A percentile compares a stretch with the other conserved stretches of the same genome.
Evolutionary conservation across 2,329 filamentous ascomycete species (phyloP).

Genomic region (Leptographium wingfieldii): DNA sequence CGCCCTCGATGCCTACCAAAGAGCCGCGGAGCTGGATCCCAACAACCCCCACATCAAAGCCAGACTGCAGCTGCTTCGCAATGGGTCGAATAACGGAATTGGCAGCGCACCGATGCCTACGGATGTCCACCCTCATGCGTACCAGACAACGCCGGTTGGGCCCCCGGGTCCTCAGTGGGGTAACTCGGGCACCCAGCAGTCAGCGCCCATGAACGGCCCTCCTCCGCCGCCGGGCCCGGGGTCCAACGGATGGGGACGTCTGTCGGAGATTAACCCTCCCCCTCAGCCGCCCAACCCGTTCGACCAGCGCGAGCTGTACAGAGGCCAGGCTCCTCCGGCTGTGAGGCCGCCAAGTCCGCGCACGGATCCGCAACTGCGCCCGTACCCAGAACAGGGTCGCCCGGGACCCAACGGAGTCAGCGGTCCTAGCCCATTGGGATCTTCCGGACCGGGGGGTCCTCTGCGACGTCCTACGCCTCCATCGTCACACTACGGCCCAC

Average conservation of each 20-base stretch:
- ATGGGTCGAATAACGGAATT: conserved; percentile 60
- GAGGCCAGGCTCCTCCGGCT: conserved; percentile 44
- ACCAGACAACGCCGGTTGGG: conserved; percentile 73
- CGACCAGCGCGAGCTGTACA: conserved; percentile 61
- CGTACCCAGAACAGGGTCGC: conserved; percentile 56
- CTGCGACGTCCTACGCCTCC: conserved; percentile 41
- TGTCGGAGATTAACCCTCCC: conserved; percentile 67
- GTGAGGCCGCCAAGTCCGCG: conserved; percentile 66
- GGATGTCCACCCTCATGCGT: conserved; percentile 90
- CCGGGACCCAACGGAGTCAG: conserved; percentile 18
- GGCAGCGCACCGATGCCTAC: conserved; percentile 77
- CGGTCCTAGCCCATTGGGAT: conserved; percentile 40
- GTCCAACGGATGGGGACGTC: conserved; percentile 47
- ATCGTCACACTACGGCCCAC: conserved; percentile 39
- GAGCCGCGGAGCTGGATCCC: conserved; percentile 88
- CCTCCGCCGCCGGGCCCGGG: conserved; percentile 46
- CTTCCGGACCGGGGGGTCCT: conserved; percentile 38
- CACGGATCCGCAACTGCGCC: conserved; percentile 55
- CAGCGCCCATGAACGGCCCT: conserved; percentile 30
- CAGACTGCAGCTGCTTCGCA: conserved; percentile 76
- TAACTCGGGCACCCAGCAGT: conserved; percentile 45
- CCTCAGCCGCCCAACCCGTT: conserved; percentile 72
- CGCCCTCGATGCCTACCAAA: conserved; percentile 87
- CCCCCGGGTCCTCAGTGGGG: conserved; percentile 86
- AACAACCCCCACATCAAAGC: conserved; percentile 93